Evolutionary conservation across 805 yeast species (phyloP).

Genomic region (Pichia nakasei): DNA sequence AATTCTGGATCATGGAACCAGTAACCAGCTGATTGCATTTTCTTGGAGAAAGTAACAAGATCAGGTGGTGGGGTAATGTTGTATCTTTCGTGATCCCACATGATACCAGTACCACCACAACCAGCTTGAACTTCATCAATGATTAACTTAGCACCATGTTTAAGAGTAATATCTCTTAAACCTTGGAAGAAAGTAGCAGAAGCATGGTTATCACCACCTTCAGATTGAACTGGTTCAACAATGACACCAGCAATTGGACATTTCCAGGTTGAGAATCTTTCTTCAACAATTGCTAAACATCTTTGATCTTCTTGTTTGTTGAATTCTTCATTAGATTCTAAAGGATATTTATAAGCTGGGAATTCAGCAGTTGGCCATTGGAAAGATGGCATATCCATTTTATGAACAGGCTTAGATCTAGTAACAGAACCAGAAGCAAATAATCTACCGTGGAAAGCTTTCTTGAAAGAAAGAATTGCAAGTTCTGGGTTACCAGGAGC

Average conservation of each 20-base stretch:
- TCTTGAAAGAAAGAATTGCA: slow-evolving; percentile 77
- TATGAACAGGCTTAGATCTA: slow-evolving; percentile 91
- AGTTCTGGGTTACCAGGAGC: slow-evolving; percentile 86
- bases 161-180: slow-evolving; percentile 63
- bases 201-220: slow-evolving; percentile 90
- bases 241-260: slow-evolving; percentile 81
- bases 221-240: slow-evolving; percentile 87
- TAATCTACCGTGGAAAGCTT: slow-evolving; percentile 91
- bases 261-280: slow-evolving; percentile 56
- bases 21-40: slow-evolving; percentile 85
- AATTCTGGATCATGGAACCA: slow-evolving; percentile 68
- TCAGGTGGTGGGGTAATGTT: slow-evolving; percentile 69
- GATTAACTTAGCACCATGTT: slow-evolving; percentile 62
- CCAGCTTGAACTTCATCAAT: slow-evolving; percentile 90
- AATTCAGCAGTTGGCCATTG: slow-evolving; percentile 97
- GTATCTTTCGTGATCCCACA: slow-evolving; percentile 89
- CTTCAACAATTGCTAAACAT: slow-evolving; percentile 70
- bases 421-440: slow-evolving; percentile 90
- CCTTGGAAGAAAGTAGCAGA: slow-evolving; percentile 73
- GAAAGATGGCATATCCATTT: slow-evolving; percentile 86
- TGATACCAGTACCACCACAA: slow-evolving; percentile 75
- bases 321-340: slow-evolving; percentile 77
- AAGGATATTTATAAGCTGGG: slow-evolving; percentile 61
- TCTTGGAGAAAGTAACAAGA: slow-evolving; percentile 79
- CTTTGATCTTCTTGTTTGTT: slow-evolving; percentile 75